These are phyloP conservation scores for Vicia villosa DNA, from an alignment of 306 rosid species.

Conservation along the genomic window DNA sequence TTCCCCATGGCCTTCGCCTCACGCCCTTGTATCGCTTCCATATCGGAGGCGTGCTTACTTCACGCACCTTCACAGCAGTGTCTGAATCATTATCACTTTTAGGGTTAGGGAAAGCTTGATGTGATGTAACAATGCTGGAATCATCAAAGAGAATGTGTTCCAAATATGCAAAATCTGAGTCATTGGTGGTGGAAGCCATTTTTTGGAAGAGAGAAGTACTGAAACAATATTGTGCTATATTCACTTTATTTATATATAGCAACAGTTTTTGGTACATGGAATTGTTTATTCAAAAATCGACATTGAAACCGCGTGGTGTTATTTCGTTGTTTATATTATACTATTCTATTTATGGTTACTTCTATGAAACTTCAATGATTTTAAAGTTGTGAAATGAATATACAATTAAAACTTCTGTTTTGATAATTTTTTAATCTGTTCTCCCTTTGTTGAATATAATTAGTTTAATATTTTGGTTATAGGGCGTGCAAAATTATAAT, in stretches of 20 bases:
- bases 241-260: constrained; percentile 16
- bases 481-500: neutral
- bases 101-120: constrained; percentile 18
- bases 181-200: constrained; percentile 26
- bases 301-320: neutral
- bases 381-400: neutral
- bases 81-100: neutral
- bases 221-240: neutral
- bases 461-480: neutral
- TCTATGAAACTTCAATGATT: constrained; percentile 2
- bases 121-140: neutral
- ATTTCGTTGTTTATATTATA: neutral
- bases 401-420: neutral
- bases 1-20: constrained; percentile 70
- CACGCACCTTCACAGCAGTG: neutral
- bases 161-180: constrained; percentile 5
- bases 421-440: neutral
- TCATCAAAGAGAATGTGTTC: constrained; percentile 21
- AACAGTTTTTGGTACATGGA: neutral
- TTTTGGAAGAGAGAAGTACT: neutral
- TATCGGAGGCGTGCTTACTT: neutral
- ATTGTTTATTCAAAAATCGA: neutral
- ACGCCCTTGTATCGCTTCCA: constrained; percentile 57
- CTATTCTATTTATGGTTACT: neutral
- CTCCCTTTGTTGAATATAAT: neutral